These are phyloP conservation scores for Verticillium longisporum DNA, from an alignment of 2,329 filamentous ascomycete species.

Conservation along the genomic window DNA sequence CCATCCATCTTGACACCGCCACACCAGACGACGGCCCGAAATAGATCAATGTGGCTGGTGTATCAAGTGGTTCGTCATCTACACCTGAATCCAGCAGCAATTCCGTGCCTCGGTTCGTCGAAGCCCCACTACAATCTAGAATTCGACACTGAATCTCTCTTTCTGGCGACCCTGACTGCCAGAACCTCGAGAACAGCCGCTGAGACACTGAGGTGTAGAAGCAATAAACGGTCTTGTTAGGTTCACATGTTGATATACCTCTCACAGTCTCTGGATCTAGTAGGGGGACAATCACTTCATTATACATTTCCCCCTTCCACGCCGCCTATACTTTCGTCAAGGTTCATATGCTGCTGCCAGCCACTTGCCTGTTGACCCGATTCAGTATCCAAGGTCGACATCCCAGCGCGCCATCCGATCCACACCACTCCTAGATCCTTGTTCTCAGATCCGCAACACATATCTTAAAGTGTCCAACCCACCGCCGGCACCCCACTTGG, in stretches of 20 bases:
- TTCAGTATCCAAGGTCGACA: background rate
- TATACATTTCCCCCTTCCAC: no score
- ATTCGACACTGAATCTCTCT: background rate
- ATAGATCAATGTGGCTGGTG: background rate
- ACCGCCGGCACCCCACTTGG: background rate
- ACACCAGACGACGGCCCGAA: background rate
- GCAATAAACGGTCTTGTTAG: no score
- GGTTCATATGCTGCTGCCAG: background rate
- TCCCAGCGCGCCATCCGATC: background rate
- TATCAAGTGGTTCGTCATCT: background rate
- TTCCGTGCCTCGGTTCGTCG: background rate
- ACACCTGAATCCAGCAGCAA: background rate
- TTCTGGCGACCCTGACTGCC: background rate
- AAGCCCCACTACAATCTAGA: background rate
- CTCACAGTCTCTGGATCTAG: no score
- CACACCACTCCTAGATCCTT: background rate
- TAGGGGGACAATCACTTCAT: no score
- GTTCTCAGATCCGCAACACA: background rate
- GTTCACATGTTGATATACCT: no score
- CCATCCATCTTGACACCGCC: background rate
- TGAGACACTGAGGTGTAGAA: background rate
- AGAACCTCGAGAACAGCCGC: background rate
- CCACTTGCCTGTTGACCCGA: background rate
- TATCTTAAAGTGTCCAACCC: background rate
- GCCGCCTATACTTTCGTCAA: no score